These are phyloP conservation scores for Trypanosoma scelopori DNA, from an alignment of 208 protist genomes.

Conservation along the genomic window DNA sequence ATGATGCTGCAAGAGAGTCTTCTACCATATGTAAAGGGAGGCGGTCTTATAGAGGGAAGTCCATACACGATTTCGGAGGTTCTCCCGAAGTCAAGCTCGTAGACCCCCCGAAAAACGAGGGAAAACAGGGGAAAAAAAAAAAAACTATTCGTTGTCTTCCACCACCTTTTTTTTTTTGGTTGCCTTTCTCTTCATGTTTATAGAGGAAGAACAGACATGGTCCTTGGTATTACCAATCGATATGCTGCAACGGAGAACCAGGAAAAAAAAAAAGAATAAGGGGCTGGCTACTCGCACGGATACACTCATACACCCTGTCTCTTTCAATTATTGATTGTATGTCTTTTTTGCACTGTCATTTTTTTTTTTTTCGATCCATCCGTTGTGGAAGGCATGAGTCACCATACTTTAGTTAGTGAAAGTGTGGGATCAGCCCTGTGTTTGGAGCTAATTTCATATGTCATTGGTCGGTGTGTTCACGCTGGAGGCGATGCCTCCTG, in stretches of 20 bases:
- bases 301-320: background rate
- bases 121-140: background rate
- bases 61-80: slow-evolving; percentile 40
- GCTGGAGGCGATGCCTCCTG: slow-evolving; percentile 10
- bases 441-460: slow-evolving; percentile 48
- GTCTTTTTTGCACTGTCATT: slow-evolving; percentile 7
- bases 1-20: slow-evolving; percentile 37
- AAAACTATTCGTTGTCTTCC: slow-evolving; percentile 2
- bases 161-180: slow-evolving; percentile 10
- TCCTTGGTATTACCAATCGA: background rate
- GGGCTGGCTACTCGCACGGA: background rate
- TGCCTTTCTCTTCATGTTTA: background rate
- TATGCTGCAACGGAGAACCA: background rate
- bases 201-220: background rate
- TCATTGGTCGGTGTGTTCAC: slow-evolving; percentile 26
- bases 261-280: slow-evolving; percentile 10
- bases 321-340: background rate
- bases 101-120: background rate
- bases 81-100: slow-evolving; percentile 22
- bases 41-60: slow-evolving; percentile 44
- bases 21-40: slow-evolving; percentile 40
- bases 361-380: slow-evolving; percentile 6
- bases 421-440: slow-evolving; percentile 48
- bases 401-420: slow-evolving; percentile 50
- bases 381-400: slow-evolving; percentile 22